Evolutionary conservation across 1,284 basidiomycete genomes (phyloP), one percentile per base, ranked within the genome.

Genomic region (Apiotrichum gracile): DNA sequence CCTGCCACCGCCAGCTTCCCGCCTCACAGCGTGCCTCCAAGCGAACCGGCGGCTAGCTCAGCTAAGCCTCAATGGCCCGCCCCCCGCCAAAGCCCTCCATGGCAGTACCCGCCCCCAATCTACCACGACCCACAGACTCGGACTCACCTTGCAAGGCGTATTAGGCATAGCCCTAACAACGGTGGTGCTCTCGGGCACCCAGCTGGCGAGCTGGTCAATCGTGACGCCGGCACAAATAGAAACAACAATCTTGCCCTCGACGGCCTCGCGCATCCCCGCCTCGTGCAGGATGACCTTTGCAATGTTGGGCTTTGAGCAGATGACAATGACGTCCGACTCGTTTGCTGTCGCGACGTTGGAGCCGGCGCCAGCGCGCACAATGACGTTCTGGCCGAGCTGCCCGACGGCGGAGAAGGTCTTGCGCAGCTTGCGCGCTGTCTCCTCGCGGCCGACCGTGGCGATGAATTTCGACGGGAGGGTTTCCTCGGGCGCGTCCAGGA

Each of bases 91-190:
- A n/a, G n/a, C n/a, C n/a, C n/a, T n/a, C n/a, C n/a, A n/a, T n/a
- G n/a, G n/a, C n/a, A n/a, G n/a, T n/a, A n/a, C n/a, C n/a, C n/a
- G n/a, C n/a, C n/a, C n/a, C n/a, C n/a, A n/a, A n/a, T n/a, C n/a
- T n/a, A n/a, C n/a, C n/a, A n/a, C n/a, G n/a, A n/a, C n/a, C n/a
- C n/a, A n/a, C n/a, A n/a, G n/a, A n/a, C n/a, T n/a, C n/a, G n/a
- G 1, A 67, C 81, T 59, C 57, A 91, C 93, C 76, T 91, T 91
- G 79, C 90, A 91, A 9, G 96, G 93, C 1, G 96, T 98, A 72
- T 98, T 99, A 58, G 96, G 94, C 96, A 99, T 99, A 4, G 92
- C 91, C 49, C 96, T 84, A 47, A 97, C 85, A 47, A 97, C 88
- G 61, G 83, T 85, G 35, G 91, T 91, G n/a, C 78, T 79, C 0